phyloP scores from a whole-genome alignment of 2,329 filamentous ascomycete species.

The Fusarium subtropicale region DNA sequence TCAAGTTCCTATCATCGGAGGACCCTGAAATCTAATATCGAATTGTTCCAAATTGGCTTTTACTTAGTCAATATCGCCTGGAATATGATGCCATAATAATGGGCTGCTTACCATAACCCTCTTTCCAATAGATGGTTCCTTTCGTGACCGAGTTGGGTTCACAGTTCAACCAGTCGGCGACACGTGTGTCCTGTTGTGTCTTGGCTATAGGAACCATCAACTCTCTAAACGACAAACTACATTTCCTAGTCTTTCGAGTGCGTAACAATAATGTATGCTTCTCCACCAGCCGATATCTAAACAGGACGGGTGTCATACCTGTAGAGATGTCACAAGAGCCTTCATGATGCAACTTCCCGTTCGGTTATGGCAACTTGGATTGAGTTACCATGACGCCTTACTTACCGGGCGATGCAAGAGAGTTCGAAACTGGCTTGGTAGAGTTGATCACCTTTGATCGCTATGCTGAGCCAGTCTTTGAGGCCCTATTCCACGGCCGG shows the following conservation, averaged over 20 bases:
- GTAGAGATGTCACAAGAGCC: constrained; percentile 16
- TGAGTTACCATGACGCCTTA: constrained; percentile 20
- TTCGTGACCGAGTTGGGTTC: constrained; percentile 17
- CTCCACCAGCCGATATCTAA: neutral
- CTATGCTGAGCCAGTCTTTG: neutral
- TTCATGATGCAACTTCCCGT: constrained; percentile 26
- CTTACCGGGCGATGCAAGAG: constrained; percentile 3
- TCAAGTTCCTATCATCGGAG: constrained; percentile 4
- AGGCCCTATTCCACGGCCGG: neutral
- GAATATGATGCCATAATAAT: neutral
- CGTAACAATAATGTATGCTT: constrained; percentile 28
- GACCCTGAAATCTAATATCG: neutral
- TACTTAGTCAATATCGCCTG: neutral
- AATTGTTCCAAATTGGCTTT: neutral
- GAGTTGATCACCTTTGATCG: neutral
- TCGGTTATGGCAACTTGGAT: constrained; percentile 11
- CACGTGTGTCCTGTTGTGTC: constrained; percentile 39
- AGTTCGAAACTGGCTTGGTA: neutral
- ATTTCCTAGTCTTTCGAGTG: constrained; percentile 6
- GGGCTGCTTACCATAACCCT: neutral
- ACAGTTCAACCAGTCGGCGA: constrained; percentile 34
- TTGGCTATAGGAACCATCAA: constrained; percentile 19
- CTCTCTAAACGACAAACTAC: neutral
- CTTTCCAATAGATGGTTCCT: neutral
- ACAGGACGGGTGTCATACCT: constrained; percentile 30